Evolutionary conservation across 176 grass and related monocot genomes (phyloP), one percentile per base, ranked within the genome.

Genomic region (Carex kokanica): DNA sequence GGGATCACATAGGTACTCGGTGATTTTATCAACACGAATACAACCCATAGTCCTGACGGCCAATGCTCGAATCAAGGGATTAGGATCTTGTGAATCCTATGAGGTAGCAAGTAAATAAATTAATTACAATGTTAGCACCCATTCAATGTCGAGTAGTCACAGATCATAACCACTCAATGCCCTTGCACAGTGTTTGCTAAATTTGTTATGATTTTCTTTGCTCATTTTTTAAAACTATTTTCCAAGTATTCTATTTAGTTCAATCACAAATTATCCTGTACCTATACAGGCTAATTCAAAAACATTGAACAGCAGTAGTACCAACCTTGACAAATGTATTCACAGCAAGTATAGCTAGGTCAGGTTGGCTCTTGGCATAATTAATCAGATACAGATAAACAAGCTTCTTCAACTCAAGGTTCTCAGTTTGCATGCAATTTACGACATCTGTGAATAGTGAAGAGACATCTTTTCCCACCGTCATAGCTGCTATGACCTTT

Each of bases 41-140:
- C 96, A 99, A 38, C 96, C 96, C 96, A 99, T 99, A 86, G 96
- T 99, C 86, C 96, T 93, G 83, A 99, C 96, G 78, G 96, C 96
- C 81, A 99, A 90, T 83, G 96, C 96, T 83, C 96, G 91, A 89
- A 99, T 99, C 78, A 99, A 81, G 17, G 96, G 96, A 86, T 99
- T 99, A 78, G 96, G 88, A 84, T 99, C 96, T 95, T 99, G 96
- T 6, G 96, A 99, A 78, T 99, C 96, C 96, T 99, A 88, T 62
- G 38, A 27, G 24, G 78, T 15, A 64, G 32, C 34, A 81, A 23
- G 6, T 47, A 41, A 13, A 78, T 78, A 34, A 80, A 80, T 62
- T 20, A 79, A 79, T 18, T 18, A 38, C 6, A 32, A 79, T 32
- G 15, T 59, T 4, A 60, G 32, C 25, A 60, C 31, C 34, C 3